A percentile compares a stretch with the other conserved stretches of the same genome.
phyloP scores from a whole-genome alignment of 768 basidiomycete species.

The Dacryopinax primogenitus region DNA sequence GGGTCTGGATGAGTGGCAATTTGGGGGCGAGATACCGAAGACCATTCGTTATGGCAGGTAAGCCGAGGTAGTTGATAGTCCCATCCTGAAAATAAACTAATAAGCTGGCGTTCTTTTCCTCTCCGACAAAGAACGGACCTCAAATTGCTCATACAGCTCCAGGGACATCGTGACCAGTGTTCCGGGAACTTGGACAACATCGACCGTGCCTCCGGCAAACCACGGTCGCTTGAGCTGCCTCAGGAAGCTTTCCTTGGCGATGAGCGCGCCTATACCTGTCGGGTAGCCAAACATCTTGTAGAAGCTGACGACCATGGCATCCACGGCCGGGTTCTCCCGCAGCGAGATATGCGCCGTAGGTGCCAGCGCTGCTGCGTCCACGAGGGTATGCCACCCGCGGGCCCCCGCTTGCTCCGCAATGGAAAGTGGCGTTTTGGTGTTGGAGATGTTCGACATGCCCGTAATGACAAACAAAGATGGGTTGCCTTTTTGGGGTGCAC shows the following conservation, averaged over 20 bases:
- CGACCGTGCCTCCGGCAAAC: conserved; percentile 75
- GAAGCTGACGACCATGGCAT: conserved; percentile 72
- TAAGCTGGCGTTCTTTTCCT: neutral
- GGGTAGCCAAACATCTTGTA: conserved; percentile 89
- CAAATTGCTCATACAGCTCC: conserved; percentile 59
- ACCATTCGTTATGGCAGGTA: conserved; percentile 68
- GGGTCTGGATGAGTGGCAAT: conserved; percentile 63
- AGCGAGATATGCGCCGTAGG: conserved; percentile 59
- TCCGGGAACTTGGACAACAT: conserved; percentile 73
- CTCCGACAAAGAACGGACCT: conserved; percentile 36
- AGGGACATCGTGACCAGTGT: conserved; percentile 46
- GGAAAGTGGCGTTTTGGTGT: conserved; percentile 52
- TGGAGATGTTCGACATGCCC: conserved; percentile 71
- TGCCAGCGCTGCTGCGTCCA: conserved; percentile 72
- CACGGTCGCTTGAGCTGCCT: conserved; percentile 53
- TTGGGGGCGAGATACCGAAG: conserved; percentile 65
- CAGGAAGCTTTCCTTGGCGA: conserved; percentile 60
- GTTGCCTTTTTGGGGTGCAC: conserved; percentile 32
- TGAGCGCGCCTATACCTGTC: conserved; percentile 67
- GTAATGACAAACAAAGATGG: conserved; percentile 63
- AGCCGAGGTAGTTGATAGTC: conserved; percentile 65
- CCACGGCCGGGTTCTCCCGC: conserved; percentile 45
- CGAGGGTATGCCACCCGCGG: conserved; percentile 58
- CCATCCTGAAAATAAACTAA: conserved; percentile 46
- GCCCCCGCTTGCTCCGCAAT: conserved; percentile 50